Evolutionary conservation across 1,284 basidiomycete species (phyloP), one percentile per base, ranked within the genome.

Genomic region (Ganoderma multipileum): DNA sequence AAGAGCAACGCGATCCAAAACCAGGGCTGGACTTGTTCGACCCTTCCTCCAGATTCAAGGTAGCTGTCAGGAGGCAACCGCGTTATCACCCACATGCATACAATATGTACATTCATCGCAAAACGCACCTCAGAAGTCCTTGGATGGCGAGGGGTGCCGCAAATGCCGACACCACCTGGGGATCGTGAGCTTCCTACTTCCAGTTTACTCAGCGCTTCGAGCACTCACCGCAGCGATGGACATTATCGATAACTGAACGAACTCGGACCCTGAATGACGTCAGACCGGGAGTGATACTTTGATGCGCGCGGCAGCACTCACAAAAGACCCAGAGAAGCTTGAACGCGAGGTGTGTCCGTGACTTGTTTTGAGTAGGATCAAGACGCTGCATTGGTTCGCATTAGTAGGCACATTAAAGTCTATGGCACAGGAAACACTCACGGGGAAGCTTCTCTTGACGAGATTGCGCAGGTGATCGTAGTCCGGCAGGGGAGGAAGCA

Each of bases 1-100:
- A 91, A 89, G 11, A 93, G 82, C 75, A 85, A 81, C 2, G 80
- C 58, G 44, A 93, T 85, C 91, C 92, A 94, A 28, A 92, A 84
- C 85, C 81, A 85, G 0, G 87, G 86, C 16, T 81, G 77, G 52
- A 87, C 77, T 4, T 74, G 71, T 0, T 81, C 79, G 12, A 73
- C 79, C n/a, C 79, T 68, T 2, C 83, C 83, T n/a, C 77, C 77
- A 0, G 73, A 79, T 71, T 87, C 82, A 16, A 89, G 75, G 72
- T 87, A 87, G 7, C 79, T 82, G 55, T n/a, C 47, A 3, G 23
- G 8, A 30, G 41, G n/a, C 33, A 47, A 26, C 4, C 20, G 28
- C 9, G 33, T 58, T 30, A 38, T 30, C 30, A 3, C 20, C 26
- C 38, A 38, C 28, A 28, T 20, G 14, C 47, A 23, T 18, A 36